Evolutionary conservation across 1,139 yeast genomes (phyloP), one percentile per base, ranked within the genome.

Genomic region (Kluyveromyces sp.): DNA sequence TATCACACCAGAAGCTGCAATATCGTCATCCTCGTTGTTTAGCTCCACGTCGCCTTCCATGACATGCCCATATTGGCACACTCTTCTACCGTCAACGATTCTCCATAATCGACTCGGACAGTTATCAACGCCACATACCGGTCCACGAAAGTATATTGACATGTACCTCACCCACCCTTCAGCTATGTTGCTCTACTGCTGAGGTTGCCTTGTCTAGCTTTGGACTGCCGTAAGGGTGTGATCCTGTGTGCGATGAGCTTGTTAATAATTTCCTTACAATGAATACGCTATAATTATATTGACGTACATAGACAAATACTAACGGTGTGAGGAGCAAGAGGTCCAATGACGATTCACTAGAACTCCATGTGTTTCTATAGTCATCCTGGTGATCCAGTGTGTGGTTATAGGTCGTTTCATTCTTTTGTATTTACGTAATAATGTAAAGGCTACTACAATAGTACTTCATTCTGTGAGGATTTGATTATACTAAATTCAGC

Each of bases 61-160:
- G 16, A 88, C 87, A 65, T 92, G 98, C 1, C 97, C 96, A 57
- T 75, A 83, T 57, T 85, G 89, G 60, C 98, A 92, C 18, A 87
- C 80, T 46, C 80, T 74, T 44, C 77, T 77, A 20, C 97, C 97
- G 56, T 84, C 87, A 8, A 77, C 68, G 30, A 75, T 65, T 42
- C 83, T 72, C 77, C 86, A 92, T 41, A 81, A 73, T 40, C 79
- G 67, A 1, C 96, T 84, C 3, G 83, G 77, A 65, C 98, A 92
- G 68, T 92, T 89, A 51, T 83, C 89, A 2, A 80, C 79, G 2
- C 96, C 96, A 70, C 98, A 92, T 11, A 81, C 66, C 4, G 86
- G 83, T 2, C 97, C 97, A 53, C 77, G 68, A 40, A 71, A 69
- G 47, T 48, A 61, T 3, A 63, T 54, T 2, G 64, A 59, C 64